These are phyloP conservation scores for Tremella yokohamensis DNA, from an alignment of 768 basidiomycete genomes.

Conservation along the genomic window DNA sequence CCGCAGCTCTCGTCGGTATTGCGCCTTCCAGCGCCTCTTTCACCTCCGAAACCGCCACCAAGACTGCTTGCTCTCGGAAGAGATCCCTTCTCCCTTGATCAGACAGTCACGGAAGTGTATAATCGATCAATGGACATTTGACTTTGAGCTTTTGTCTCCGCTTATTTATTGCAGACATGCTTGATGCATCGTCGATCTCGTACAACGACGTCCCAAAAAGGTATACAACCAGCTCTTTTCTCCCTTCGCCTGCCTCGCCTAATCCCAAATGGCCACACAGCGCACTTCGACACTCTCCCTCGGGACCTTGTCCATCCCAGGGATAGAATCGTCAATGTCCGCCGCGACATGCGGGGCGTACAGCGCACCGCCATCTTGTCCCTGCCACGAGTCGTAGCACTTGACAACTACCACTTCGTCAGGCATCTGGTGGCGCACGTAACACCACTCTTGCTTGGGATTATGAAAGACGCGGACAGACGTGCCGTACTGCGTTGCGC, in stretches of 20 bases:
- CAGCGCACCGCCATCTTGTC: not conserved
- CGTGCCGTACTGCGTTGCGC: not conserved
- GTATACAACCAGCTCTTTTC: no score
- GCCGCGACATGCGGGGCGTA: not conserved
- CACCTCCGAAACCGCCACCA: not conserved
- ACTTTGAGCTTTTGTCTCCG: not conserved
- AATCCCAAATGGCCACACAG: not conserved
- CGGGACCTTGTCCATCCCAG: not conserved
- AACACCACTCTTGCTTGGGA: not conserved
- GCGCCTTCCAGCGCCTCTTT: no score
- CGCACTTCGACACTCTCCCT: not conserved
- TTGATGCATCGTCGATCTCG: not conserved
- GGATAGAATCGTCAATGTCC: not conserved
- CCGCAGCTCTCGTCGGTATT: no score
- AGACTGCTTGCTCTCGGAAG: conserved; percentile 1
- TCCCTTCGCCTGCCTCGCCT: no score
- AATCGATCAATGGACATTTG: not conserved
- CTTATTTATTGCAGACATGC: no score
- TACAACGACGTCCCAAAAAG: no score
- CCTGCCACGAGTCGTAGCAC: not conserved
- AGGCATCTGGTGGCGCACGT: not conserved
- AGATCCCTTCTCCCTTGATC: not conserved
- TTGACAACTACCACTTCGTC: not conserved
- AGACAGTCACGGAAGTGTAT: not conserved
- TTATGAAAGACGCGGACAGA: not conserved